A percentile compares a stretch with the other conserved stretches of the same genome.
Evolutionary conservation across 352 stramenopile species (phyloP).

Genomic region (Globisporangium nagaii): DNA sequence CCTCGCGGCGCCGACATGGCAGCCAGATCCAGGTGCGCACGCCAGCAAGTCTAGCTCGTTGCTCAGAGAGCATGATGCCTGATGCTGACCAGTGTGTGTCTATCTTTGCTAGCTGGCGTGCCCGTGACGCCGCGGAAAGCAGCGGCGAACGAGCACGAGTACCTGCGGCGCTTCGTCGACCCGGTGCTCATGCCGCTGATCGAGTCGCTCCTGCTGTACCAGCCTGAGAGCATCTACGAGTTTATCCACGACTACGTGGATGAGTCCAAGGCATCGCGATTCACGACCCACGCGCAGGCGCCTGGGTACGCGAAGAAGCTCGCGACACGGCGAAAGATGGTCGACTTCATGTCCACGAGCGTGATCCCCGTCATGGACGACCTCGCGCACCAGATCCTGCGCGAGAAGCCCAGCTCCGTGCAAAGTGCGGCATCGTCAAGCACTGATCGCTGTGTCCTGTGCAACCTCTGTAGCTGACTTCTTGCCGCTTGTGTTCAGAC

Average conservation of each 20-base stretch:
- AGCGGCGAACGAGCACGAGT: slow-evolving; percentile 69
- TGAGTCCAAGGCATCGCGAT: slow-evolving; percentile 39
- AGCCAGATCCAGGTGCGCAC: slow-evolving; percentile 1
- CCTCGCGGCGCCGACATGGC: slow-evolving; percentile 12
- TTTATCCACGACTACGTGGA: slow-evolving; percentile 81
- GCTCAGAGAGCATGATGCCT: too few species aligned
- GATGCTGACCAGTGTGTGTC: neutral
- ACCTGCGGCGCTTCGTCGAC: slow-evolving; percentile 69
- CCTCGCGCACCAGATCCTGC: slow-evolving; percentile 71
- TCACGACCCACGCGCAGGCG: slow-evolving; percentile 13
- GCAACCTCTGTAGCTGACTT: neutral
- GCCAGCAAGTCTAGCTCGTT: too few species aligned
- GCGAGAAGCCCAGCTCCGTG: slow-evolving; percentile 61
- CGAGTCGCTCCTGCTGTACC: slow-evolving; percentile 70
- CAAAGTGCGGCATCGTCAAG: slow-evolving; percentile 25
- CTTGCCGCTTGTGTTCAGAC: slow-evolving; percentile 11
- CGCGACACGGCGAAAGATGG: slow-evolving; percentile 67
- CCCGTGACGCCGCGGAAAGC: slow-evolving; percentile 12
- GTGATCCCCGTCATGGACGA: slow-evolving; percentile 85
- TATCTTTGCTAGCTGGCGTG: neutral
- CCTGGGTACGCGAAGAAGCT: slow-evolving; percentile 66
- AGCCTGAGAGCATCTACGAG: slow-evolving; percentile 74
- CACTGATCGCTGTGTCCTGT: neutral
- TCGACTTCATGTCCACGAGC: slow-evolving; percentile 80
- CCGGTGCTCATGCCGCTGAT: slow-evolving; percentile 82